Evolutionary conservation across 2,329 filamentous ascomycete genomes (phyloP).

Genomic region (Colletotrichum gloeosporioides): DNA sequence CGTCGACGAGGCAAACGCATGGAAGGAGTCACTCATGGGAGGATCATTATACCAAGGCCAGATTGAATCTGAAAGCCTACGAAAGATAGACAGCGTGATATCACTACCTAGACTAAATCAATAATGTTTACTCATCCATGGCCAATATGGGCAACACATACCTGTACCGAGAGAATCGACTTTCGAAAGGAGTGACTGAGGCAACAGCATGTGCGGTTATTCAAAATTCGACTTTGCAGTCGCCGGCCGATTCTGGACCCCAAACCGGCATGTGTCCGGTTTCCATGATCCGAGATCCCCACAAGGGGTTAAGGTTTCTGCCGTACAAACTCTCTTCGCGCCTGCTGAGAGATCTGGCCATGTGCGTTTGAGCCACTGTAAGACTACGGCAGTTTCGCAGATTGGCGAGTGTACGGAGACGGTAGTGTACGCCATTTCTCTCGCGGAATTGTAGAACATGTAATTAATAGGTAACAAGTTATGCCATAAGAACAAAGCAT

Average conservation of each 20-base stretch:
- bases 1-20: rapidly evolving
- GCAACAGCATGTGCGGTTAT: neutral
- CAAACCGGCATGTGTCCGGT: neutral
- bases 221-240: neutral
- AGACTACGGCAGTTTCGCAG: neutral
- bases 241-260: neutral
- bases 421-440: neutral
- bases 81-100: neutral
- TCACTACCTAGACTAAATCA: neutral
- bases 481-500: neutral
- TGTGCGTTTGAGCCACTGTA: neutral
- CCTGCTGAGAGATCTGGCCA: neutral
- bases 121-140: neutral
- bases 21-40: neutral
- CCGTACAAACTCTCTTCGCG: neutral
- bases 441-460: neutral
- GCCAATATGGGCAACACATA: neutral
- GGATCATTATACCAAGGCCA: neutral
- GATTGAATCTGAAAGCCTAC: neutral
- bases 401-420: neutral
- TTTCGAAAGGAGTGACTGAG: neutral
- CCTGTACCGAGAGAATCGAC: neutral
- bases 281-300: neutral
- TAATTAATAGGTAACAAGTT: neutral
- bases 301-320: neutral